Evolutionary conservation across 768 basidiomycete species (phyloP).

Genomic region (Boletus sp.): DNA sequence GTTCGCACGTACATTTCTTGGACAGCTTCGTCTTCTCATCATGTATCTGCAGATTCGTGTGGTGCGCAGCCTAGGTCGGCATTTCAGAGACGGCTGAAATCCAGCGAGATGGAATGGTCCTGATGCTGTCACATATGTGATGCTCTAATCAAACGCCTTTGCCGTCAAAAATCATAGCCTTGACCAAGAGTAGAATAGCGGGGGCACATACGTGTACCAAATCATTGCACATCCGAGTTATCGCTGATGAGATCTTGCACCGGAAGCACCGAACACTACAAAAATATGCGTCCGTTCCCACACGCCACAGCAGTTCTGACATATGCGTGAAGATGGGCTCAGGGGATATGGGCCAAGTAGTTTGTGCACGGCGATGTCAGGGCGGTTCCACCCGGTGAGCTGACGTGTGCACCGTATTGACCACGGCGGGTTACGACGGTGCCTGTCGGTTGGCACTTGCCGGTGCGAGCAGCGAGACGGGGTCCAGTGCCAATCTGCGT

Average conservation of each 20-base stretch:
- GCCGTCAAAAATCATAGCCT: not conserved
- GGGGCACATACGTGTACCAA: not conserved
- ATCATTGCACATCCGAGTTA: not conserved
- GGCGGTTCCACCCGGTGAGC: too few relatives aligned
- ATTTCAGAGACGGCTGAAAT: not conserved
- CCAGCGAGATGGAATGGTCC: not conserved
- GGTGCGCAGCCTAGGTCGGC: not conserved
- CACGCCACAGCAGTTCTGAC: not conserved
- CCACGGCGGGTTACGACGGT: too few relatives aligned
- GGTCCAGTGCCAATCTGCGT: too few relatives aligned
- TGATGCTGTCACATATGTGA: not conserved
- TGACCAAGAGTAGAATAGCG: not conserved
- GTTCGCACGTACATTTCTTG: not conserved
- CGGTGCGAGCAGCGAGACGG: too few relatives aligned
- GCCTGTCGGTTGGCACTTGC: too few relatives aligned
- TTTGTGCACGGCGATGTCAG: too few relatives aligned
- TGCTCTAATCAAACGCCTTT: not conserved
- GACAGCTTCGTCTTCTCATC: not conserved
- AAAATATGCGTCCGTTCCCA: not conserved
- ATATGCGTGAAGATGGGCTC: too few relatives aligned
- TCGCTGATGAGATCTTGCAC: not conserved
- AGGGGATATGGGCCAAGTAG: too few relatives aligned
- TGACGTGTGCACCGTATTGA: too few relatives aligned
- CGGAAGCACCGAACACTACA: not conserved
- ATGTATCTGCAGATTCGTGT: conserved; percentile 1